Conservation (phyloP, 169 alveolate species). For the Cryptosporidium tyzzeri region DNA sequence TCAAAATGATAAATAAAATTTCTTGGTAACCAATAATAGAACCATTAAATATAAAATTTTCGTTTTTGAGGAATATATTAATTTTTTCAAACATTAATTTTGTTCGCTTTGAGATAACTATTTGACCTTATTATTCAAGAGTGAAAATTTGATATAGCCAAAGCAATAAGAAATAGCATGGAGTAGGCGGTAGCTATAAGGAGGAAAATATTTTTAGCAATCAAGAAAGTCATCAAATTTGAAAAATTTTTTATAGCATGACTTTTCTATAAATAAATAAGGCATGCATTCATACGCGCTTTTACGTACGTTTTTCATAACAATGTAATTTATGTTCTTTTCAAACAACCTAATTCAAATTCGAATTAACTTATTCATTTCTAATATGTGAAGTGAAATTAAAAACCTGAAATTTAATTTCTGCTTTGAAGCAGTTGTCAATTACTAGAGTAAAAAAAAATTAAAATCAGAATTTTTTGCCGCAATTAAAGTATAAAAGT, state of each 20-base stretch:
- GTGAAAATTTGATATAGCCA: background rate
- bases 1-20: background rate
- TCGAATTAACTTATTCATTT: too few species aligned
- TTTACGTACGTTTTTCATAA: background rate
- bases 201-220: background rate
- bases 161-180: background rate
- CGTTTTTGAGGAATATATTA: background rate
- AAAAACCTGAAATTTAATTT: background rate
- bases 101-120: background rate
- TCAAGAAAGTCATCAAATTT: background rate
- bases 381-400: background rate
- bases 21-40: background rate
- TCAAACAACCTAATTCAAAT: background rate
- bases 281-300: slow-evolving; percentile 28
- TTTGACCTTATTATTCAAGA: background rate
- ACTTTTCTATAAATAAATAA: background rate
- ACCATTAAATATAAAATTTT: background rate
- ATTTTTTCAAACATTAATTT: background rate
- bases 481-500: background rate
- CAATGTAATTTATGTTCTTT: background rate
- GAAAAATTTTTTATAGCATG: background rate
- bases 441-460: background rate
- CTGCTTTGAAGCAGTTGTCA: background rate
- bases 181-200: background rate
- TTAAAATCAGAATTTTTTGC: background rate